Evolutionary conservation across 1,139 yeast species (phyloP).

Genomic region (Suhomyces wounanorum): DNA sequence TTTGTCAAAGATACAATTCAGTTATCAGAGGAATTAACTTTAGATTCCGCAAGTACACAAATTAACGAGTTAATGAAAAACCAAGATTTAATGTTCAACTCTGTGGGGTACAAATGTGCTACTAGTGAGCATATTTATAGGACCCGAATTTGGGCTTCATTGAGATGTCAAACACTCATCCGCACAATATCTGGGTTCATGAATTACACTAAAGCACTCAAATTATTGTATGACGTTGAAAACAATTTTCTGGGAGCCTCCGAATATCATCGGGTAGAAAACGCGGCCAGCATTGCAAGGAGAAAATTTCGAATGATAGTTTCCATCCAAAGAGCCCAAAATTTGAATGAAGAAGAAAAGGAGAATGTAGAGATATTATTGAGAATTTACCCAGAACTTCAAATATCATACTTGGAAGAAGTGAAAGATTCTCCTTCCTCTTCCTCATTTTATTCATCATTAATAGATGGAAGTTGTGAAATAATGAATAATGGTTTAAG

Average conservation of each 20-base stretch:
- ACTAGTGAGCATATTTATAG: slow-evolving; percentile 55
- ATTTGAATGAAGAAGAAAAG: slow-evolving; percentile 53
- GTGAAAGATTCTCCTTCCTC: slow-evolving; percentile 32
- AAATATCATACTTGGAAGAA: slow-evolving; percentile 57
- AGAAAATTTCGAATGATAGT: slow-evolving; percentile 68
- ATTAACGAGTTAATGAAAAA: neutral
- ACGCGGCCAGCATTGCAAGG: slow-evolving; percentile 43
- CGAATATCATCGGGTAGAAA: slow-evolving; percentile 20
- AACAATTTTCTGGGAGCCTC: slow-evolving; percentile 12
- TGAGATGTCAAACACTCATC: slow-evolving; percentile 56
- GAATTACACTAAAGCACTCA: slow-evolving; percentile 57
- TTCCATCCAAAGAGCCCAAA: slow-evolving; percentile 67
- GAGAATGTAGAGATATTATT: slow-evolving; percentile 59
- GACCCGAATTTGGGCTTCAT: slow-evolving; percentile 60
- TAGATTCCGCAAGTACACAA: slow-evolving; percentile 24
- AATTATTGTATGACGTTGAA: slow-evolving; percentile 50
- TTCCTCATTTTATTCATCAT: slow-evolving; percentile 32
- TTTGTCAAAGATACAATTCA: slow-evolving; percentile 54
- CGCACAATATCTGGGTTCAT: slow-evolving; percentile 59
- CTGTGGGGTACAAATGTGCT: slow-evolving; percentile 55
- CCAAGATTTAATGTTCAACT: slow-evolving; percentile 38
- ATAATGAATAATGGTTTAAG: slow-evolving; percentile 40
- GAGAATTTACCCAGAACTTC: slow-evolving; percentile 61
- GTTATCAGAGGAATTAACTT: slow-evolving; percentile 44
- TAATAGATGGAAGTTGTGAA: slow-evolving; percentile 50